Evolutionary conservation across 345 rosid species (phyloP), one percentile per base, ranked within the genome.

Genomic region (Fremontodendron californicum): DNA sequence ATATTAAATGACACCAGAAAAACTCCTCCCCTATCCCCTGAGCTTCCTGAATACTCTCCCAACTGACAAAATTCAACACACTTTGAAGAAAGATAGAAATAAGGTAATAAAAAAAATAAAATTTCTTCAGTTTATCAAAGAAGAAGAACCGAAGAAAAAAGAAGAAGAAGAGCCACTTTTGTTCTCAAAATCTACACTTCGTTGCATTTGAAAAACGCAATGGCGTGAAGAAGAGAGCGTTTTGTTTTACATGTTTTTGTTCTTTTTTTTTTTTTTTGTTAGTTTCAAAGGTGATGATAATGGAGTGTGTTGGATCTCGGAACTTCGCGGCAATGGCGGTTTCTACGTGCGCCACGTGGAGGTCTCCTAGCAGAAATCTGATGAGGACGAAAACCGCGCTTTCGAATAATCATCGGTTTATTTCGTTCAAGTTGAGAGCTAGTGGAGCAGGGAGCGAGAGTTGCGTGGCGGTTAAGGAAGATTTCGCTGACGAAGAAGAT

Each of bases 401-500:
- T 19, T n/a, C 42, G 77, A 74, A 73, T 7, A 64, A 39, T 3
- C 37, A 39, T 77, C 84, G 85, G 42, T 82, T 35, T 71, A 73
- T 83, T 61, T 84, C 82, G 65, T 84, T 70, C 18, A 79, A 65
- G 70, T 88, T 88, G 55, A 89, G 84, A 84, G 93, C 92, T 11
- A 81, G 83, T 60, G 75, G 79, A 15, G 78, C 83, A 6, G 82
- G 89, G 43, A 77, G 83, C 43, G 92, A 88, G 78, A 89, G 97
- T 62, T 87, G 93, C 74, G 93, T 93, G 33, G 96, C 87, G 4
- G 87, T 90, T 77, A 83, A 88, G 40, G 91, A 90, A 67, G 88
- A 83, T 64, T 92, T 86, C 65, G 91, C 93, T 0, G 97, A 93
- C 81, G 90, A 89, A 72, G 98, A 93, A 78, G 99, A 92, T 82